A percentile compares a stretch with the other conserved stretches of the same genome.
These are phyloP conservation scores for Acanthamoeba quina DNA, from an alignment of 208 protist genomes.

Conservation along the genomic window DNA sequence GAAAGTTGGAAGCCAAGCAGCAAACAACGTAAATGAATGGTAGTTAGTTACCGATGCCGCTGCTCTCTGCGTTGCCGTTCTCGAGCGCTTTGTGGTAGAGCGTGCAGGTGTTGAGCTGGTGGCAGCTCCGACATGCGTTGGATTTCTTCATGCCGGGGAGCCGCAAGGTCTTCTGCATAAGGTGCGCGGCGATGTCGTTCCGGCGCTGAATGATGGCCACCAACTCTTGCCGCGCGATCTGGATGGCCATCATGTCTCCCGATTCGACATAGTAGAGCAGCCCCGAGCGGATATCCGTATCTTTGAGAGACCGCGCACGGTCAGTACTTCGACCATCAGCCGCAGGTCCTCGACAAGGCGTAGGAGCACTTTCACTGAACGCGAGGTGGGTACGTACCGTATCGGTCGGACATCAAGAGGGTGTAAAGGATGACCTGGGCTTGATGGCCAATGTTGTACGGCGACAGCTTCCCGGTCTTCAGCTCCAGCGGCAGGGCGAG, in stretches of 20 bases:
- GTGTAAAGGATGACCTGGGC: constrained; percentile 83
- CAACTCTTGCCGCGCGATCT: constrained; percentile 6
- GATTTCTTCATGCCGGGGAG: constrained; percentile 47
- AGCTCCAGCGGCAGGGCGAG: constrained; percentile 81
- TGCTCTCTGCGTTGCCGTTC: constrained; percentile 49
- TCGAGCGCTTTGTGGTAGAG: constrained; percentile 73
- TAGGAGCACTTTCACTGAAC: too few species aligned
- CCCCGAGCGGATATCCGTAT: constrained; percentile 63
- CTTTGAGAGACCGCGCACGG: background rate
- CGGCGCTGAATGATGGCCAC: constrained; percentile 28
- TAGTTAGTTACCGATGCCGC: background rate
- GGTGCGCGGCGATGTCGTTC: constrained; percentile 62
- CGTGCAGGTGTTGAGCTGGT: constrained; percentile 53
- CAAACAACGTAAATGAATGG: background rate
- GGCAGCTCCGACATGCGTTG: constrained; percentile 13
- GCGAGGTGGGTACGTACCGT: constrained; percentile 50
- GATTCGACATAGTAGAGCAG: constrained; percentile 67
- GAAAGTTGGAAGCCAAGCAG: background rate
- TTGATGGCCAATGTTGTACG: constrained; percentile 23
- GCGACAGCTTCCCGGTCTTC: constrained; percentile 81
- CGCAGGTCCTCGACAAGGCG: background rate
- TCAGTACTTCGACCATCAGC: background rate
- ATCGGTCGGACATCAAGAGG: constrained; percentile 81
- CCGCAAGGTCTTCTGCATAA: constrained; percentile 22
- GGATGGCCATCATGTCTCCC: constrained; percentile 34